Base-by-base conservation (phyloP, 768 basidiomycete species). In the Leccinellum rugosiceps region DNA sequence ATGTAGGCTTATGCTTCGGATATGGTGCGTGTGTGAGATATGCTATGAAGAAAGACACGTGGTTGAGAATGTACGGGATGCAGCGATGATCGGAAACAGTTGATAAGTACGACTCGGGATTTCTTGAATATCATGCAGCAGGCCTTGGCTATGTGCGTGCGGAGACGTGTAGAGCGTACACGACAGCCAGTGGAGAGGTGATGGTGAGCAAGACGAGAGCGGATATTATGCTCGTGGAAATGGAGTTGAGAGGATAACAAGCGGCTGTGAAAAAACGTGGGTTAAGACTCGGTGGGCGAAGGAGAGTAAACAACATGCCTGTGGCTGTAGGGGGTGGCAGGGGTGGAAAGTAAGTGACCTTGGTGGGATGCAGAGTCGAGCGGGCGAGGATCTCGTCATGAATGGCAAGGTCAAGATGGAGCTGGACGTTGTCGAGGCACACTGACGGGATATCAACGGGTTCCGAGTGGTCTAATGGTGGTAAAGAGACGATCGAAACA, bases 361-460 rank as follows among this genome's bases (percentile, higher is more conserved):
- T 68, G 30, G 61, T 64, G 23, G 72, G 70, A 50, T 70, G 66
- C 8, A 63, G 54, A 0, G 55, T 34, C 1, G 72, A 72, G 21
- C 45, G 50, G 17, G 66, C 31, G 38, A 73, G 59, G 21, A 66
- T 55, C 30, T 68, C 60, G 23, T 60, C 54, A 25, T 72, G 70
- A 11, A 65, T 21, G 30, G 59, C 19, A 38, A 73, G 66, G 46
- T 73, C 72, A 2, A 73, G 62, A 17, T 58, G 56, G 34, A 72
- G 63, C 50, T 60, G 66, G 43, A 72, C 64, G 46, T 15, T n/a
- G 50, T 65, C 51, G 52, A 63, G 55, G 26, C 60, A 30, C 50
- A 62, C 56, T 34, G 54, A 10, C 31, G 47, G 52, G 23, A 41
- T 38, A 38, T 51, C 50, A 2, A 57, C 43, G 23, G 49, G 19